Conservation (phyloP, 2,329 filamentous ascomycete genomes). For the Colletotrichum cuscutae region DNA sequence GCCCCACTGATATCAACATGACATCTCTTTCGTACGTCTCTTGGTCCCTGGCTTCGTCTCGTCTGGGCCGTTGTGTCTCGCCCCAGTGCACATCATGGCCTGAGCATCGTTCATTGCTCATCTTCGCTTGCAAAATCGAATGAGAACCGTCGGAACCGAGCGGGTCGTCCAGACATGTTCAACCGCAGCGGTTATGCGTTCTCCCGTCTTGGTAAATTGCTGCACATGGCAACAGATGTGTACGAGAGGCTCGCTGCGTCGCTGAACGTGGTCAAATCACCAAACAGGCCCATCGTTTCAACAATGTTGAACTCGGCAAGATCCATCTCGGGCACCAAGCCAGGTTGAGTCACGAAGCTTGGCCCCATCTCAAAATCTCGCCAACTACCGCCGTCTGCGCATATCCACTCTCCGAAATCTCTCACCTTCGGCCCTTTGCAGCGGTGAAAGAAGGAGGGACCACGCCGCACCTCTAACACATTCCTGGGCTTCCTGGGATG, state of each 20-base stretch:
- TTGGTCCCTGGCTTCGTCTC: slow-evolving; percentile 14
- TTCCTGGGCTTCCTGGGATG: background rate
- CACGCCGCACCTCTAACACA: slow-evolving; percentile 7
- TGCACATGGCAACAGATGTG: background rate
- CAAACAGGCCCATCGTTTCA: slow-evolving; percentile 29
- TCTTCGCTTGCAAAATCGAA: slow-evolving; percentile 17
- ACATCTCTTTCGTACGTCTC: slow-evolving; percentile 18
- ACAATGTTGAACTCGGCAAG: slow-evolving; percentile 5
- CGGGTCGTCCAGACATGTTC: slow-evolving; percentile 5
- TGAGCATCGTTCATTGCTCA: slow-evolving; percentile 22
- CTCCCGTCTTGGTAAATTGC: background rate
- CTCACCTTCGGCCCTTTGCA: slow-evolving; percentile 34
- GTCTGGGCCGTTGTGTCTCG: slow-evolving; percentile 11
- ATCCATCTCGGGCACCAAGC: slow-evolving; percentile 31
- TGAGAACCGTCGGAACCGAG: slow-evolving; percentile 19
- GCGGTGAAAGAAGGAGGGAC: slow-evolving; percentile 17
- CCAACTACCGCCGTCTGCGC: slow-evolving; percentile 30
- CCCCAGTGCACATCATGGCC: slow-evolving; percentile 25
- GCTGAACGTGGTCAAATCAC: slow-evolving; percentile 5
- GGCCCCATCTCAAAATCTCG: slow-evolving; percentile 27
- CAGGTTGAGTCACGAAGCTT: slow-evolving; percentile 25
- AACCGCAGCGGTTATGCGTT: slow-evolving; percentile 4
- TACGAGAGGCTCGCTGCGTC: slow-evolving; percentile 10
- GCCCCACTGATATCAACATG: slow-evolving; percentile 34
- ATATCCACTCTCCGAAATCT: slow-evolving; percentile 26